These are phyloP conservation scores for Porcisia hertigi DNA, from an alignment of 208 protist genomes.

Conservation along the genomic window DNA sequence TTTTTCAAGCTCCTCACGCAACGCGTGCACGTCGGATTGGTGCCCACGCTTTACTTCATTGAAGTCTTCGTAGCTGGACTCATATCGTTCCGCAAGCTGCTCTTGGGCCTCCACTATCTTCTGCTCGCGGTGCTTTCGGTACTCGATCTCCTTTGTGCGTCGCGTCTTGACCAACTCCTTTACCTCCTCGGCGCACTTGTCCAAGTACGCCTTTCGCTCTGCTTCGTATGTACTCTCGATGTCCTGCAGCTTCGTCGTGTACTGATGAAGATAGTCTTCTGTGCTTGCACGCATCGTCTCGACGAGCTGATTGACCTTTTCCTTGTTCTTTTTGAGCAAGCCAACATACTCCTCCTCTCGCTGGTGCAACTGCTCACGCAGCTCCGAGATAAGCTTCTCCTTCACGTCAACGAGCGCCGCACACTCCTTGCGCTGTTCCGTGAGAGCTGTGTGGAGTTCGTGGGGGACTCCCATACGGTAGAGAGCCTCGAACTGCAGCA, in stretches of 20 bases:
- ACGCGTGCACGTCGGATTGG: slow-evolving; percentile 88
- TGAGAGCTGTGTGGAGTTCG: slow-evolving; percentile 81
- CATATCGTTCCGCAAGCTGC: slow-evolving; percentile 76
- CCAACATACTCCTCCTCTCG: slow-evolving; percentile 94
- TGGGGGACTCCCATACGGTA: slow-evolving; percentile 85
- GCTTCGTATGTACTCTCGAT: slow-evolving; percentile 88
- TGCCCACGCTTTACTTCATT: slow-evolving; percentile 79
- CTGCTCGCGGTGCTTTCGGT: slow-evolving; percentile 77
- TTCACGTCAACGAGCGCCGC: slow-evolving; percentile 79
- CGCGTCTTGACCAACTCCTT: slow-evolving; percentile 88
- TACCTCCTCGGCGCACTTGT: slow-evolving; percentile 80
- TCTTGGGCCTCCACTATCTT: slow-evolving; percentile 87
- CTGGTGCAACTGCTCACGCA: slow-evolving; percentile 79
- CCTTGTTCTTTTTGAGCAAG: slow-evolving; percentile 73
- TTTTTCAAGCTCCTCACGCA: slow-evolving; percentile 94
- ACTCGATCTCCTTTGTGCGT: slow-evolving; percentile 86
- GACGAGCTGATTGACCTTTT: slow-evolving; percentile 85
- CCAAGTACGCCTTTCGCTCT: slow-evolving; percentile 80
- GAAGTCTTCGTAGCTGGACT: slow-evolving; percentile 82
- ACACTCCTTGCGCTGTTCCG: slow-evolving; percentile 80
- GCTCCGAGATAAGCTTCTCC: slow-evolving; percentile 82
- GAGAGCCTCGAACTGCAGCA: slow-evolving; percentile 88
- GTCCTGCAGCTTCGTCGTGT: slow-evolving; percentile 78
- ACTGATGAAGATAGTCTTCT: slow-evolving; percentile 71
- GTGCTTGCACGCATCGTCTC: slow-evolving; percentile 87